Percentiles rank a stretch among this genome's conserved stretches.
Evolutionary conservation across 306 rosid genomes (phyloP).

Genomic region (Spatholobus suberectus): DNA sequence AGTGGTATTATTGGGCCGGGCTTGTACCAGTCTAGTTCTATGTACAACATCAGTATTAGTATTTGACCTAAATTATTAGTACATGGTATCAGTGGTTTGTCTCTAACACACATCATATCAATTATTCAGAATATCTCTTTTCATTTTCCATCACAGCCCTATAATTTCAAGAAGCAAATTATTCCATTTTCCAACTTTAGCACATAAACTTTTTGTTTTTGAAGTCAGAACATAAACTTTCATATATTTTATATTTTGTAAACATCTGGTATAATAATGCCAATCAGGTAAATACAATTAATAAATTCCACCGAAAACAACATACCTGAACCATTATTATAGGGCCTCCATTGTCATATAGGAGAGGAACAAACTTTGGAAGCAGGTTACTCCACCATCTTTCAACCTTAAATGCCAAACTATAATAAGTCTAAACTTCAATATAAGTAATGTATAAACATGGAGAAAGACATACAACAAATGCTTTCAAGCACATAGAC

Average conservation of each 20-base stretch:
- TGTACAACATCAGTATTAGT: background rate
- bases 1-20: background rate
- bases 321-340: slow-evolving; percentile 94
- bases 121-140: slow-evolving; percentile 1
- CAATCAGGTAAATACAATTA: slow-evolving; percentile 8
- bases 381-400: slow-evolving; percentile 89
- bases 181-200: slow-evolving; percentile 28
- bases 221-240: background rate
- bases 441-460: slow-evolving; percentile 7
- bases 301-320: slow-evolving; percentile 17
- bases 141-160: slow-evolving; percentile 6
- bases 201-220: slow-evolving; percentile 22
- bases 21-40: slow-evolving; percentile 5
- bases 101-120: slow-evolving; percentile 4
- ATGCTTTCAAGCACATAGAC: slow-evolving; percentile 31
- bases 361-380: slow-evolving; percentile 78
- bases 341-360: slow-evolving; percentile 84
- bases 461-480: background rate
- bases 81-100: background rate
- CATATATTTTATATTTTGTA: slow-evolving; percentile 21
- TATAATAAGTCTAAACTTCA: slow-evolving; percentile 36
- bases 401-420: slow-evolving; percentile 68
- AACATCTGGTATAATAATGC: slow-evolving; percentile 21
- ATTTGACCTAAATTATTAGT: slow-evolving; percentile 14
- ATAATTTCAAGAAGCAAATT: slow-evolving; percentile 1